Conservation (phyloP, 1,284 basidiomycete genomes). For the Cryptococcus sp. region DNA sequence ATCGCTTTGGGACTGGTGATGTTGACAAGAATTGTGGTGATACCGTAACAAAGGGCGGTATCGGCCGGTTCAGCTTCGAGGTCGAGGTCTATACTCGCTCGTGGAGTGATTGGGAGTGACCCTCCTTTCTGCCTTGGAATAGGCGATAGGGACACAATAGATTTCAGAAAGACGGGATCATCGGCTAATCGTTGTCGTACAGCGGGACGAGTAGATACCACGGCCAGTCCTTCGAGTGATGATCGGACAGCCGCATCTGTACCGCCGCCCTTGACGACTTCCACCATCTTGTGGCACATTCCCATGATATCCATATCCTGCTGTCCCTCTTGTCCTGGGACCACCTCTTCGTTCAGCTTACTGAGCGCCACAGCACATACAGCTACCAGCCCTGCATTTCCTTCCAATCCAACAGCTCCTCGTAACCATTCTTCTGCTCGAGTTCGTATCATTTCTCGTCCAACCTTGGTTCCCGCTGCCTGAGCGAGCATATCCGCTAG, state of each 20-base stretch:
- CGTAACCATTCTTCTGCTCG: slow-evolving; percentile 42
- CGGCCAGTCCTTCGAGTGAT: slow-evolving; percentile 66
- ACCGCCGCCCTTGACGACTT: slow-evolving; percentile 51
- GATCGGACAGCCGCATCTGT: slow-evolving; percentile 1
- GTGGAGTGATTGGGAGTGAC: slow-evolving; percentile 56
- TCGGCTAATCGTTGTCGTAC: slow-evolving; percentile 63
- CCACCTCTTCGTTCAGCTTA: slow-evolving; percentile 54
- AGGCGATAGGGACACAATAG: slow-evolving; percentile 55
- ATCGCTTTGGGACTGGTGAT: slow-evolving; percentile 65
- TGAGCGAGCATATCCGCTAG: slow-evolving; percentile 68
- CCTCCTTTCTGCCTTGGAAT: slow-evolving; percentile 19
- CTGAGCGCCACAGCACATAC: slow-evolving; percentile 68
- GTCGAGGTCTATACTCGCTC: slow-evolving; percentile 25
- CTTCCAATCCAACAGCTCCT: slow-evolving; percentile 44
- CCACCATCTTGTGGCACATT: slow-evolving; percentile 58
- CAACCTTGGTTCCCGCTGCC: slow-evolving; percentile 65
- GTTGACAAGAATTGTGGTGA: slow-evolving; percentile 69
- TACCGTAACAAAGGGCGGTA: slow-evolving; percentile 63
- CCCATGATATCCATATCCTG: slow-evolving; percentile 48
- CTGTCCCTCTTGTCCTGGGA: slow-evolving; percentile 7
- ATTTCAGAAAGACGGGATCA: slow-evolving; percentile 57
- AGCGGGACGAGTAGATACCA: slow-evolving; percentile 63
- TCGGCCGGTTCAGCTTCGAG: slow-evolving; percentile 19
- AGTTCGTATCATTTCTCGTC: slow-evolving; percentile 59
- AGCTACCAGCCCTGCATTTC: slow-evolving; percentile 52